Conservation (phyloP, 2,329 filamentous ascomycete species). For the Penicillium sp. region DNA sequence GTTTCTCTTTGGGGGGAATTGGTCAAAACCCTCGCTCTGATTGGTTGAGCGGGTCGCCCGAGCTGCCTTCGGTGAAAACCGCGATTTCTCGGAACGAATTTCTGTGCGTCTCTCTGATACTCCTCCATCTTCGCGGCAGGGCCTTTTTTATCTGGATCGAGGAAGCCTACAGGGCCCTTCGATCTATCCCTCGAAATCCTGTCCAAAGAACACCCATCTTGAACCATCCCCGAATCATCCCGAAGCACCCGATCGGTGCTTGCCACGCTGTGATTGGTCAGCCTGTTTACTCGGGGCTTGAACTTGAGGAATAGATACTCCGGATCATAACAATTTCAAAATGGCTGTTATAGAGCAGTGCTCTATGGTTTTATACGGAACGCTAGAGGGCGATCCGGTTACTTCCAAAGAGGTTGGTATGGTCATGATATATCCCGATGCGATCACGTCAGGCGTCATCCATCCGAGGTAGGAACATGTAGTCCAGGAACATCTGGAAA, state of each 20-base stretch:
- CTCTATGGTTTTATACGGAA: background rate
- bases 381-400: background rate
- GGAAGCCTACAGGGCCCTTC: background rate
- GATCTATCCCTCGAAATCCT: background rate
- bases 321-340: background rate
- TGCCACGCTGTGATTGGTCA: background rate
- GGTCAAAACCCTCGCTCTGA: conserved; percentile 38
- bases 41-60: conserved; percentile 30
- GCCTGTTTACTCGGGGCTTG: background rate
- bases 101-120: conserved; percentile 3
- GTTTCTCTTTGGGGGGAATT: conserved; percentile 38
- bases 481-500: too few relatives aligned
- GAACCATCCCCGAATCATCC: background rate
- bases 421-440: background rate
- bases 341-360: background rate
- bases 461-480: background rate
- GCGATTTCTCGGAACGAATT: conserved; percentile 34
- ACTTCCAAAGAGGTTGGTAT: background rate
- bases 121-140: background rate
- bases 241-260: background rate
- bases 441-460: background rate
- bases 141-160: background rate
- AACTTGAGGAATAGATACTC: too few relatives aligned
- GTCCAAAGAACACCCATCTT: background rate
- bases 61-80: conserved; percentile 39